These are phyloP conservation scores for Xylariaceae sp. DNA, from an alignment of 2,329 filamentous ascomycete species.

Conservation along the genomic window DNA sequence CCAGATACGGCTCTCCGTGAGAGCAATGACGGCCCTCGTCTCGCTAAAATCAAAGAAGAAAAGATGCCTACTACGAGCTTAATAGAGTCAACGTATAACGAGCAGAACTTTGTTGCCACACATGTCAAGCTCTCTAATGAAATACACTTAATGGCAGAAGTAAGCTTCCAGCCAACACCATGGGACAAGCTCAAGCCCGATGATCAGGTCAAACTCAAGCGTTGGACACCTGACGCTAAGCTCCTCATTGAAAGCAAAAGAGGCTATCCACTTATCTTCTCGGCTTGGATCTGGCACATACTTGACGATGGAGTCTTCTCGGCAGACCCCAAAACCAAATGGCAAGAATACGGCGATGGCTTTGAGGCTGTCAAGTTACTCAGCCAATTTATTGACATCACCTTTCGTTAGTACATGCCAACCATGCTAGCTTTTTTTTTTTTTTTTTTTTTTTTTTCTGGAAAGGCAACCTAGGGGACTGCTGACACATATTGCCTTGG, in stretches of 20 bases:
- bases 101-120: background rate
- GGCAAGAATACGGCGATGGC: slow-evolving; percentile 7
- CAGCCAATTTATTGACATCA: slow-evolving; percentile 11
- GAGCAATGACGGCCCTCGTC: no score
- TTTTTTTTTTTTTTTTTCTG: no score
- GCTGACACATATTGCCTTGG: slow-evolving; percentile 4
- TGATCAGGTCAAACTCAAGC: slow-evolving; percentile 9
- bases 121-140: background rate
- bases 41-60: no score
- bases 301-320: slow-evolving; percentile 7
- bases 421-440: background rate
- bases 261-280: slow-evolving; percentile 3
- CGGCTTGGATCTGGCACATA: slow-evolving; percentile 11
- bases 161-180: background rate
- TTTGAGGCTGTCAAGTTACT: slow-evolving; percentile 7
- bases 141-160: background rate
- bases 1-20: background rate
- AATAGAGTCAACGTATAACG: no score
- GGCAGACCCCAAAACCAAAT: slow-evolving; percentile 5
- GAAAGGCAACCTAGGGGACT: background rate
- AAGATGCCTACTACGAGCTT: no score
- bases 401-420: slow-evolving; percentile 5
- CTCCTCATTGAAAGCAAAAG: slow-evolving; percentile 8
- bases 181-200: slow-evolving; percentile 5
- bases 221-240: slow-evolving; percentile 7